phyloP scores from a whole-genome alignment of 164 flowering plant species.

The Vitis rotundifolia region DNA sequence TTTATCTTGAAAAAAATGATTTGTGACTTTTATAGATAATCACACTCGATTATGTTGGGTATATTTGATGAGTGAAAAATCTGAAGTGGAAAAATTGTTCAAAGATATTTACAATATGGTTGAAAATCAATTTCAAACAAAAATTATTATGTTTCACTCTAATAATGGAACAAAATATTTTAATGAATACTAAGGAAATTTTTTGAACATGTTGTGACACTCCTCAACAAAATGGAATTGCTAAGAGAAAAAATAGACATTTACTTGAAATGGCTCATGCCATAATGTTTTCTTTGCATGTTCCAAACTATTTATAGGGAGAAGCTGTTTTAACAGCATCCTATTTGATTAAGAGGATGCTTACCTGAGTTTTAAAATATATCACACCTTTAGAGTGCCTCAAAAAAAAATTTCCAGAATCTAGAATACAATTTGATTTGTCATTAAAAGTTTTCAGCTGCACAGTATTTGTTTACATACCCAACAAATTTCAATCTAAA shows the following conservation, averaged over 20 bases:
- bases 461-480: neutral
- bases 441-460: neutral
- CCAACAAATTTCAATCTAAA: neutral
- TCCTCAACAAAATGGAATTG: too few species aligned
- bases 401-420: neutral
- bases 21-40: too few species aligned
- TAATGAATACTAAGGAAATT: too few species aligned
- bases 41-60: too few species aligned
- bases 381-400: neutral
- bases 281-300: too few species aligned
- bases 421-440: neutral
- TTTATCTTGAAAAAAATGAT: too few species aligned
- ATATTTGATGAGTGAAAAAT: too few species aligned
- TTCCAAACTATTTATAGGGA: neutral
- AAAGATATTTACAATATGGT: neutral
- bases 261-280: neutral
- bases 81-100: neutral
- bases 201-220: neutral
- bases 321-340: neutral
- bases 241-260: neutral
- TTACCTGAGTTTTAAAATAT: neutral
- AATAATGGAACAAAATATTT: too few species aligned
- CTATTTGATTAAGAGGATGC: neutral
- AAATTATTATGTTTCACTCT: neutral
- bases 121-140: neutral